A percentile compares a stretch with the other conserved stretches of the same genome.
These are phyloP conservation scores for Neurospora sp. DNA, from an alignment of 495 filamentous ascomycete genomes.

Conservation along the genomic window DNA sequence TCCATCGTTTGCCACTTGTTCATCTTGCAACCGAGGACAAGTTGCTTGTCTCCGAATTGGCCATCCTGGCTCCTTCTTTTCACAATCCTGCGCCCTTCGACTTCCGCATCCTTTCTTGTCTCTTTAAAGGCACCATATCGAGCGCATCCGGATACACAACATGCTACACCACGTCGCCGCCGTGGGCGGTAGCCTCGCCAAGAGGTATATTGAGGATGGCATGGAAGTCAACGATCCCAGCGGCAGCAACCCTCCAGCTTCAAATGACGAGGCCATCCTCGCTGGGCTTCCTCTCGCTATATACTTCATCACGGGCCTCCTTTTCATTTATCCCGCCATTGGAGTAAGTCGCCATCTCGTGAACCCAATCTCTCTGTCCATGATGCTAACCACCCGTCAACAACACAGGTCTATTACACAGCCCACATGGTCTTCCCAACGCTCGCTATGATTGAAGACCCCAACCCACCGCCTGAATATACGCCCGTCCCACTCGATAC, in stretches of 20 bases:
- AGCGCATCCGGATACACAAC: background rate
- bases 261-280: background rate
- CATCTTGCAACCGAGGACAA: background rate
- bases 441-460: conserved; percentile 40
- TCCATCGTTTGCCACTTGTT: background rate
- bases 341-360: conserved; percentile 18
- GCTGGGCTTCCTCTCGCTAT: conserved; percentile 7
- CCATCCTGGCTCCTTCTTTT: background rate
- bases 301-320: background rate
- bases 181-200: conserved; percentile 4
- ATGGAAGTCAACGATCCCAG: conserved; percentile 1
- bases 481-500: conserved; percentile 24
- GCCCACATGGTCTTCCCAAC: conserved; percentile 30
- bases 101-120: background rate
- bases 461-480: conserved; percentile 34
- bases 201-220: conserved; percentile 5
- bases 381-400: conserved; percentile 6
- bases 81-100: background rate
- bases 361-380: background rate
- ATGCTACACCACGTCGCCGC: conserved; percentile 5
- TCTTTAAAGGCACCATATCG: background rate
- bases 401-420: conserved; percentile 28
- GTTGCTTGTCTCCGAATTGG: background rate
- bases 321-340: conserved; percentile 6
- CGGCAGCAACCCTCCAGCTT: background rate